Evolutionary conservation across 345 rosid species (phyloP).

Genomic region (Clausena lansium): DNA sequence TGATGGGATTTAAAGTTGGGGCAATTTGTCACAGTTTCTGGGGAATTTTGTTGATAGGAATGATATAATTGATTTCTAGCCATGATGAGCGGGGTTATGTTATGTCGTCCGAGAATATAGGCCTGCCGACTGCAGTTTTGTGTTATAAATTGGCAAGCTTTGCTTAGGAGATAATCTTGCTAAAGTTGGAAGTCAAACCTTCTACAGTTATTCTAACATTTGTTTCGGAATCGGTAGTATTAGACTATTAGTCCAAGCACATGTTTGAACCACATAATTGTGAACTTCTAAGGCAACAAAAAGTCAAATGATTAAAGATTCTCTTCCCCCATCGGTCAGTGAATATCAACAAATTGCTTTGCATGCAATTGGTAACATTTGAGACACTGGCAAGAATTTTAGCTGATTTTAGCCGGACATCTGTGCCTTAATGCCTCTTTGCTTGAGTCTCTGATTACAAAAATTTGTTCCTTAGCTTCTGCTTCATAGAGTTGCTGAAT

Average conservation of each 20-base stretch:
- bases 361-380: background rate
- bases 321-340: background rate
- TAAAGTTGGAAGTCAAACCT: background rate
- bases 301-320: constrained; percentile 3
- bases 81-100: background rate
- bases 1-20: background rate
- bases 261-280: background rate
- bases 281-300: background rate
- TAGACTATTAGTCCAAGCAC: too few relatives aligned
- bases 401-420: background rate
- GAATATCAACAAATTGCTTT: background rate
- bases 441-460: background rate
- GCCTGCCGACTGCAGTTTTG: background rate
- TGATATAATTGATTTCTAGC: background rate
- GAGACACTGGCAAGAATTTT: background rate
- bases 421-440: background rate
- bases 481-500: background rate
- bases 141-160: background rate
- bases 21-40: background rate
- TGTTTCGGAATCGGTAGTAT: too few relatives aligned
- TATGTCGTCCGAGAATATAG: background rate
- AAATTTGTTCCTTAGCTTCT: background rate
- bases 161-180: background rate
- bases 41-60: background rate
- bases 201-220: background rate